These are phyloP conservation scores for Litsea cubeba DNA, from an alignment of 164 flowering plant genomes.

Conservation along the genomic window DNA sequence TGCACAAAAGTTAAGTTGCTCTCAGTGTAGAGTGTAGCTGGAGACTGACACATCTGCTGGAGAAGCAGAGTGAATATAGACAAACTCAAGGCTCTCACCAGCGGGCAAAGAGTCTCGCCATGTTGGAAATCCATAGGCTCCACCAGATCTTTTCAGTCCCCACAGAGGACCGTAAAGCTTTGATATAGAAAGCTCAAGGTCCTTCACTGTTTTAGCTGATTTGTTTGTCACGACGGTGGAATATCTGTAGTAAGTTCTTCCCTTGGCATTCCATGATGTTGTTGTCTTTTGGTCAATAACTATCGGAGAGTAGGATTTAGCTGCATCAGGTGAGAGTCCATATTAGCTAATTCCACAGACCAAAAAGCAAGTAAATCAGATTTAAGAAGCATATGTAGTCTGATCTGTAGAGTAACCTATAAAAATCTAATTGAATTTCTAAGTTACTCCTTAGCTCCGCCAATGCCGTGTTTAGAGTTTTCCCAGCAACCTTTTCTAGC, in stretches of 20 bases:
- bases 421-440: too few relatives aligned
- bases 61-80: slow-evolving; percentile 67
- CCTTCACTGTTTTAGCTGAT: slow-evolving; percentile 52
- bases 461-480: too few relatives aligned
- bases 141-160: slow-evolving; percentile 60
- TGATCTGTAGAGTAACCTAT: too few relatives aligned
- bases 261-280: slow-evolving; percentile 54
- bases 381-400: too few relatives aligned
- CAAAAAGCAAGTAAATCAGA: neutral
- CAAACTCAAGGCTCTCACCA: slow-evolving; percentile 69
- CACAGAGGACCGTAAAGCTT: slow-evolving; percentile 81
- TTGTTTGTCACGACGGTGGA: slow-evolving; percentile 65
- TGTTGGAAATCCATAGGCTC: slow-evolving; percentile 48
- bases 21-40: slow-evolving; percentile 48
- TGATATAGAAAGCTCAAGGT: slow-evolving; percentile 52
- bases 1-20: neutral
- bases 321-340: slow-evolving; percentile 29
- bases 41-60: slow-evolving; percentile 57
- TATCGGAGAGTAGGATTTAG: slow-evolving; percentile 32
- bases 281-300: slow-evolving; percentile 51
- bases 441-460: too few relatives aligned
- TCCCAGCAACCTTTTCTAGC: too few relatives aligned
- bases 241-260: slow-evolving; percentile 75
- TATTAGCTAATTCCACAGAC: neutral
- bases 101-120: slow-evolving; percentile 60